phyloP scores from a whole-genome alignment of 768 basidiomycete species.

The Atractiella rhizophila region DNA sequence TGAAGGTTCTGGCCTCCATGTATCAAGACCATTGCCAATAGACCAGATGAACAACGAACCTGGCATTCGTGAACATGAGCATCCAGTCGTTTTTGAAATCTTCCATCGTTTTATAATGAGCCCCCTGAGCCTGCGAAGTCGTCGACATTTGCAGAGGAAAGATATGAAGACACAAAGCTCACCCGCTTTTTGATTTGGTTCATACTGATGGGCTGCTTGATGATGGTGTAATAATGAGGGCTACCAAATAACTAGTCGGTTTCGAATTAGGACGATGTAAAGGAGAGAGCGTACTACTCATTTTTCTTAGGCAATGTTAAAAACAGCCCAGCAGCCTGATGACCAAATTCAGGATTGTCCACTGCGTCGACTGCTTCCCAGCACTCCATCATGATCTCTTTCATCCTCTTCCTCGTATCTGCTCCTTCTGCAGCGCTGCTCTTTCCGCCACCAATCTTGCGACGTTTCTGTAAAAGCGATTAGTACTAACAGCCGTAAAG shows the following conservation, averaged over 20 bases:
- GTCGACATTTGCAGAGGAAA: slow-evolving; percentile 1
- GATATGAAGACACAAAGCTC: slow-evolving; percentile 15
- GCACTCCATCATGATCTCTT: slow-evolving; percentile 38
- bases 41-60: no score
- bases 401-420: slow-evolving; percentile 43
- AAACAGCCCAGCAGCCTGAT: slow-evolving; percentile 67
- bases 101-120: neutral
- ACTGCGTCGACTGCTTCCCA: slow-evolving; percentile 8
- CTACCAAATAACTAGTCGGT: slow-evolving; percentile 23
- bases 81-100: slow-evolving; percentile 28
- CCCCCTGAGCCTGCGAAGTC: neutral
- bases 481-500: neutral
- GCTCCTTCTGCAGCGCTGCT: slow-evolving; percentile 18
- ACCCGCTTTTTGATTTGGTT: slow-evolving; percentile 49
- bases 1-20: slow-evolving; percentile 77
- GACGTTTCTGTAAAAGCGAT: slow-evolving; percentile 39
- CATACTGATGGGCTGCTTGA: slow-evolving; percentile 64
- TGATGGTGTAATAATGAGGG: slow-evolving; percentile 77
- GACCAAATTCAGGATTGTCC: slow-evolving; percentile 26
- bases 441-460: slow-evolving; percentile 49
- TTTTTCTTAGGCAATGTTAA: slow-evolving; percentile 50
- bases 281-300: slow-evolving; percentile 28
- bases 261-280: slow-evolving; percentile 1
- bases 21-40: no score
- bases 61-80: slow-evolving; percentile 77